Evolutionary conservation across 2,329 filamentous ascomycete species (phyloP).

Genomic region (Proliferodiscus dingleyae): DNA sequence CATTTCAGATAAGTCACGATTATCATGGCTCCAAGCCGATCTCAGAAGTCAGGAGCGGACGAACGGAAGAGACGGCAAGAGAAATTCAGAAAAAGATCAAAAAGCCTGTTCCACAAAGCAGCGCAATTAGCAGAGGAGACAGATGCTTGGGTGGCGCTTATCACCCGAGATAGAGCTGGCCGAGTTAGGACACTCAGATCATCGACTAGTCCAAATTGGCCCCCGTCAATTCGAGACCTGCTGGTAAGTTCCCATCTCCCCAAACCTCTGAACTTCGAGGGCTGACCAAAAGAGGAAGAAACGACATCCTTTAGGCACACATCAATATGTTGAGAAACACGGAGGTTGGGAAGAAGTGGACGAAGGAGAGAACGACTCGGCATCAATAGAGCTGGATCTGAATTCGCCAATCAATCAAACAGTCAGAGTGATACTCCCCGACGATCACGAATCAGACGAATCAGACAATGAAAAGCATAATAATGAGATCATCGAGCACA

Average conservation of each 20-base stretch:
- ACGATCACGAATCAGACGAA: conserved; percentile 4
- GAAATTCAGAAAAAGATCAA: conserved; percentile 17
- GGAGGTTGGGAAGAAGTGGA: conserved; percentile 6
- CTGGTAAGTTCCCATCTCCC: conserved; percentile 7
- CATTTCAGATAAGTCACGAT: not conserved
- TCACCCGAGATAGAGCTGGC: conserved; percentile 12
- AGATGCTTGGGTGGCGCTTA: conserved; percentile 11
- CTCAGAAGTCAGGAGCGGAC: conserved; percentile 3
- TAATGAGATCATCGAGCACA: too few relatives aligned
- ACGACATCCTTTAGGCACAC: conserved; percentile 3
- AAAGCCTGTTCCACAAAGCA: conserved; percentile 14
- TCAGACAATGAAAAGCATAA: not conserved
- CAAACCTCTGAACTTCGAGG: not conserved
- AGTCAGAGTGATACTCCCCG: conserved; percentile 5
- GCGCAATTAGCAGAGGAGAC: conserved; percentile 11
- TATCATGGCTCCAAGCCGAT: conserved; percentile 3
- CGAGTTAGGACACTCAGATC: conserved; percentile 8
- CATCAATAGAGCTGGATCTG: conserved; percentile 2
- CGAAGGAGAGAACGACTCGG: conserved; percentile 8
- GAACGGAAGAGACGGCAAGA: conserved; percentile 16
- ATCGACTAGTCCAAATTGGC: conserved; percentile 8
- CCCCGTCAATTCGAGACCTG: conserved; percentile 10
- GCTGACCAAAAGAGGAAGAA: conserved; percentile 4
- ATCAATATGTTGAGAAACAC: conserved; percentile 13
- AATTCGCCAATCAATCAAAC: conserved; percentile 3